Base-by-base conservation (phyloP, 225 moss, liverwort and hornwort genomes). In the Anthoceros angustus region DNA sequence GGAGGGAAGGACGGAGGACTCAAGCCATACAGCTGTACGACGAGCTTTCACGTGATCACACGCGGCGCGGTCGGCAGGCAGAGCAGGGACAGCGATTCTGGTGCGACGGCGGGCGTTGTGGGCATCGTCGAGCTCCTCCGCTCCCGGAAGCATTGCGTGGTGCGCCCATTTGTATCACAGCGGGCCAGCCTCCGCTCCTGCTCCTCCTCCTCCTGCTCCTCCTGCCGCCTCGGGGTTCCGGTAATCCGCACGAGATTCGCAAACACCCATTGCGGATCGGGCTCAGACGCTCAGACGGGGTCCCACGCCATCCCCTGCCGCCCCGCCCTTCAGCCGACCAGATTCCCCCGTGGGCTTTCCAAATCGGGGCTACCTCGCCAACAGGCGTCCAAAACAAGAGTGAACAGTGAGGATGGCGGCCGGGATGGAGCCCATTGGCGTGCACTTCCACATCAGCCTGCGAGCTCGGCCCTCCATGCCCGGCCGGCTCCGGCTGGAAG, bases 151-250 rank as follows among this genome's bases (percentile, higher is more conserved):
- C 3, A 18, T 18, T 48, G 14, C 14, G 2, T 2, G 14, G 55
- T 55, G 55, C 55, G 55, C 12, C 16, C 55, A 55, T 55, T 55
- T 55, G 55, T 18, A 55, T 55, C 55, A 55, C 55, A 15, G 55
- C 55, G 55, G 18, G 55, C 6, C 8, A 7, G 55, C 46, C 14
- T 48, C 12, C 46, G 14, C 46, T 12, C 18, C 14, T 48, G 2
- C 5, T 18, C 12, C 46, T 48, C 2, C 46, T 48, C 46, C 46
- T 48, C 2, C 46, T 48, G 14, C 46, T 48, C 2, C 46, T 48
- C 2, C 46, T 48, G 46, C 46, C 5, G 18, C 46, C 5, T 12
- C 46, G 1, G 0, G 16, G 12, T 55, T 23, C 0, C 23, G 55
- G 4, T 32, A 55, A 55, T 55, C n/a, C 14, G 55, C 55, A 55